Evolutionary conservation across 495 filamentous ascomycete species (phyloP).

Genomic region (Tirmania nivea): DNA sequence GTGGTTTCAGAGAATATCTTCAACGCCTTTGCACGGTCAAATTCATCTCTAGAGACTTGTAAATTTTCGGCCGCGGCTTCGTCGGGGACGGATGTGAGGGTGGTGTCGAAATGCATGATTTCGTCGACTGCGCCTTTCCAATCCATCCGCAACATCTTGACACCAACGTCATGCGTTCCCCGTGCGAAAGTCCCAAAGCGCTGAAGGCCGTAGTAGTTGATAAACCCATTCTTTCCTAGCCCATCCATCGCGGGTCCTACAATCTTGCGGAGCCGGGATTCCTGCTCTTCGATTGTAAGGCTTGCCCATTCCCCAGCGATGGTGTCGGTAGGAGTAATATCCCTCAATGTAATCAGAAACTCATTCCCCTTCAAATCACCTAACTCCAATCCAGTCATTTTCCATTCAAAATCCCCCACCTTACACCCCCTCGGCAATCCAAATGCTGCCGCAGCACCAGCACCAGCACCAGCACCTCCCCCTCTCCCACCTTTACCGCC

Average conservation of each 20-base stretch:
- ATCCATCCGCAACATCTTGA: constrained; percentile 60
- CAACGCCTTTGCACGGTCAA: constrained; percentile 51
- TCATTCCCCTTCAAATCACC: constrained; percentile 76
- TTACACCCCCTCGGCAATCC: constrained; percentile 35
- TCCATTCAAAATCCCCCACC: constrained; percentile 60
- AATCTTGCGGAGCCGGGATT: constrained; percentile 22
- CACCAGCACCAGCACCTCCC: constrained; percentile 3
- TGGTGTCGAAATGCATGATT: constrained; percentile 42
- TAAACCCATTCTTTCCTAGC: constrained; percentile 48
- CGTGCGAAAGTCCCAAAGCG: constrained; percentile 71
- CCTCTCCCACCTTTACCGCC: neutral
- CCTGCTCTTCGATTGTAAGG: neutral
- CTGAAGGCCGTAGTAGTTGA: constrained; percentile 94
- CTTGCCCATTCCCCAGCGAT: constrained; percentile 20
- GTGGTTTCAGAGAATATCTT: constrained; percentile 40
- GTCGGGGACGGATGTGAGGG: constrained; percentile 18
- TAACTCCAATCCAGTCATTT: constrained; percentile 44
- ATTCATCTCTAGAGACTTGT: constrained; percentile 46
- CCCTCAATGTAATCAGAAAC: constrained; percentile 68
- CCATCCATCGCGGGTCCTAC: constrained; percentile 33
- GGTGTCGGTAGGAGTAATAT: constrained; percentile 19
- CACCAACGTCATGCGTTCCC: constrained; percentile 60
- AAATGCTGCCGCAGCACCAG: constrained; percentile 4
- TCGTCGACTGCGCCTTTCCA: constrained; percentile 55
- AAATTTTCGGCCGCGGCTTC: constrained; percentile 19